Evolutionary conservation across 2,329 filamentous ascomycete genomes (phyloP).

Genomic region (Scedosporium dehoogii): DNA sequence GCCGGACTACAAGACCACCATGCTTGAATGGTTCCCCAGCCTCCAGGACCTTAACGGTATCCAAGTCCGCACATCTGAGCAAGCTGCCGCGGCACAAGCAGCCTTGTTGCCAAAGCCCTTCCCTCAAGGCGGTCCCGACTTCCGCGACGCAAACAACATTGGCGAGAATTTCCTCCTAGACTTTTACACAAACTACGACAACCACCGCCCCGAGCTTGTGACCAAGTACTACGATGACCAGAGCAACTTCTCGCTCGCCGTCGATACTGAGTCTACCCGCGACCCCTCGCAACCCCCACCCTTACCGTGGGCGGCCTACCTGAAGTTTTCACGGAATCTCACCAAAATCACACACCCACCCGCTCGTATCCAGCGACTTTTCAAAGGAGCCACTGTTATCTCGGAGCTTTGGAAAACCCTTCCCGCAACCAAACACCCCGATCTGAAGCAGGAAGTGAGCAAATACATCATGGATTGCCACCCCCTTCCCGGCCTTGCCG

Average conservation of each 20-base stretch:
- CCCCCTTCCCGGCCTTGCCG: slow-evolving; percentile 59
- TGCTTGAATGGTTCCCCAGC: slow-evolving; percentile 75
- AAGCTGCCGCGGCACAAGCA: slow-evolving; percentile 47
- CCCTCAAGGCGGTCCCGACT: slow-evolving; percentile 55
- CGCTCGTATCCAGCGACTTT: slow-evolving; percentile 55
- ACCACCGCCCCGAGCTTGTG: slow-evolving; percentile 50
- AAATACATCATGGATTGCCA: slow-evolving; percentile 82
- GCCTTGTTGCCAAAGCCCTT: slow-evolving; percentile 45
- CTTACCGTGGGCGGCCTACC: slow-evolving; percentile 63
- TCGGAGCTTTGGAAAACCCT: slow-evolving; percentile 58
- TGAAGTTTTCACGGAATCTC: slow-evolving; percentile 70
- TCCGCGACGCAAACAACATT: slow-evolving; percentile 63
- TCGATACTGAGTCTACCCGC: slow-evolving; percentile 52
- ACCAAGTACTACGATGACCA: slow-evolving; percentile 63
- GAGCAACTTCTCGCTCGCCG: slow-evolving; percentile 65
- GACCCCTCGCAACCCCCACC: slow-evolving; percentile 30
- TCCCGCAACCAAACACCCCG: slow-evolving; percentile 65
- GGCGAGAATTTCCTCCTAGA: slow-evolving; percentile 66
- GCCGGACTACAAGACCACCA: slow-evolving; percentile 54
- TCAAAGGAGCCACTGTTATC: slow-evolving; percentile 55
- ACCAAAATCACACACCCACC: slow-evolving; percentile 53
- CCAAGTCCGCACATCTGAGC: slow-evolving; percentile 62
- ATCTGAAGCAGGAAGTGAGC: slow-evolving; percentile 53
- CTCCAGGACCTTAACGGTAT: slow-evolving; percentile 67
- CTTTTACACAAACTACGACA: slow-evolving; percentile 68